Conservation (phyloP, 2,329 filamentous ascomycete genomes). For the Fusarium chuoi region DNA sequence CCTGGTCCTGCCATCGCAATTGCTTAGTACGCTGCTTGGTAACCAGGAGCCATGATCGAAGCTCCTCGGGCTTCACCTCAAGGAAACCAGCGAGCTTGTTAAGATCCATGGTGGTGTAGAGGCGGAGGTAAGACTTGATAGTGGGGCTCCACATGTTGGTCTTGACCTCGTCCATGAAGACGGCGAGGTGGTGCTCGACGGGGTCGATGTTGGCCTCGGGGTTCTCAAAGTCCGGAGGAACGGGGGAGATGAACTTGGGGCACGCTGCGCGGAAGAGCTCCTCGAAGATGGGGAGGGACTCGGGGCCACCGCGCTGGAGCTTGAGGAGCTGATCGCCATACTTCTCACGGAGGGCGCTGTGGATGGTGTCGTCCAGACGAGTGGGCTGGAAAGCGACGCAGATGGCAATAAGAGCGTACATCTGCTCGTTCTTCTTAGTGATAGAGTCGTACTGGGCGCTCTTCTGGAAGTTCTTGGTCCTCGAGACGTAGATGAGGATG, state of each 20-base stretch:
- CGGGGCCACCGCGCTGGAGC: constrained; percentile 94
- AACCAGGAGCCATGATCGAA: constrained; percentile 91
- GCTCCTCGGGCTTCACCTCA: constrained; percentile 94
- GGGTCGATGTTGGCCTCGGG: constrained; percentile 96
- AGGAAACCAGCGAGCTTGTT: constrained; percentile 98
- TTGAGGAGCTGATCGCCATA: constrained; percentile 98
- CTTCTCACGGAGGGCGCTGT: constrained; percentile 97
- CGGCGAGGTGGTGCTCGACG: constrained; percentile 93
- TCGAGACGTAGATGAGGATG: constrained; percentile 97
- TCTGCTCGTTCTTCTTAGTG: constrained; percentile 99
- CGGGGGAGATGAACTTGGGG: constrained; percentile 99
- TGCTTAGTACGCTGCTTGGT: constrained; percentile 99
- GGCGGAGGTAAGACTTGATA: constrained; percentile 97
- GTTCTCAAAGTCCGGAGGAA: constrained; percentile 97
- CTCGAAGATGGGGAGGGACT: constrained; percentile 95
- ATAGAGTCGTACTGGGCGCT: constrained; percentile 98
- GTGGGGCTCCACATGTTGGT: constrained; percentile 98
- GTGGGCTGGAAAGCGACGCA: constrained; percentile 98
- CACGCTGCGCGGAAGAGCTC: constrained; percentile 98
- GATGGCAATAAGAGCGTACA: constrained; percentile 99
- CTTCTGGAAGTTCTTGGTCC: constrained; percentile 99
- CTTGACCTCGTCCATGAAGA: constrained; percentile 99
- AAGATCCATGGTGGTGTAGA: constrained; percentile 99
- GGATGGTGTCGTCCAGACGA: constrained; percentile 97
- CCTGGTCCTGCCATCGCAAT: constrained; percentile 89